Evolutionary conservation across 2,329 filamentous ascomycete genomes (phyloP), one percentile per base, ranked within the genome.

Genomic region (Aspergillus flavus): DNA sequence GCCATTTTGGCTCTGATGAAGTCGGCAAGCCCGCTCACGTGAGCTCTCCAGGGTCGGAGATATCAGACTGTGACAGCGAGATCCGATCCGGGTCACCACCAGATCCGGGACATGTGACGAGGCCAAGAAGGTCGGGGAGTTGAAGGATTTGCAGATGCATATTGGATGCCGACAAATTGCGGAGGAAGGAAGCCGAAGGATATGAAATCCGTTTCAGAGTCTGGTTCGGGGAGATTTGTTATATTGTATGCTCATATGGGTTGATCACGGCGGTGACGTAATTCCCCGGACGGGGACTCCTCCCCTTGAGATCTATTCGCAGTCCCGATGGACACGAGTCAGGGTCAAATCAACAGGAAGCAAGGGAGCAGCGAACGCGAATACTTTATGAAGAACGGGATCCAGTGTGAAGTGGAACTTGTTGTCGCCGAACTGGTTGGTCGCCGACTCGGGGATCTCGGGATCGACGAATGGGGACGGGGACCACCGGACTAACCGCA

Each of bases 371-470:
- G 39, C 39, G 39, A 41, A 41, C 39, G 19, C 39, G 39, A 41
- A n/a, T n/a, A 41, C 39, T 41, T n/a, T 14, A 39, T 32, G 34
- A 54, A 54, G 52, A 21, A 55, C 34, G 52, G 52, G 32, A 21
- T 39, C n/a, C n/a, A 39, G 21, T n/a, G 30, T 36, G 32, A 52
- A 52, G 48, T 52, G 48, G 48, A 52, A 48, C 45, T 52, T n/a
- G 26, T 34, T 30, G 46, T 50, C 46, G 46, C 46, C 46, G 46
- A 54, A 21, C 32, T n/a, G 39, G 21, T 48, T 68, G 66, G 66
- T 68, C 66, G 58, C 66, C 66, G 66, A 68, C 14, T 67, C 66
- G 66, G 66, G 65, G 63, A 64, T 66, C 66, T 66, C 61, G 65
- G 63, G 60, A 62, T 61, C 57, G 58, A 55, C 52, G n/a, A 55